Base-by-base conservation (phyloP, 495 filamentous ascomycete genomes). In the Aspergillus cristatus region DNA sequence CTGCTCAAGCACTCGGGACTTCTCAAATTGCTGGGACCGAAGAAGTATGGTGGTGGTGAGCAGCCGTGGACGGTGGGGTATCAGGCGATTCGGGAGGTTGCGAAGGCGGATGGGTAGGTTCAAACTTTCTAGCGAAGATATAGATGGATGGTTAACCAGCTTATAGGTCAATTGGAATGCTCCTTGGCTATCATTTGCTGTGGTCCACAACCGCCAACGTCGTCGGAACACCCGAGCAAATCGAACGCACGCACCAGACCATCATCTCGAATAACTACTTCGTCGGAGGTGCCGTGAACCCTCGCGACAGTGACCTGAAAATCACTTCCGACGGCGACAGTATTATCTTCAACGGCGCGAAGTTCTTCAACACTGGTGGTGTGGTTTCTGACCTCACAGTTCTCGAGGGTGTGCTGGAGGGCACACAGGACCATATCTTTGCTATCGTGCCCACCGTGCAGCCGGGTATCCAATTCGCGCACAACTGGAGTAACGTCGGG, bases 401-500 rank as follows among this genome's bases (percentile, higher is more conserved):
- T 0, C 65, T 80, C 2, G 76, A 80, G 47, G 76, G 76, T 22
- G 68, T 74, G 2, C 53, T 67, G 8, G 66, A 71, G 20, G 67
- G 58, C 12, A 74, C 74, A 1, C 67, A 72, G 6, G 55, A 65
- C 22, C 75, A 79, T 43, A 76, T 79, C 39, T 81, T 78, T 42
- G 68, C 75, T 14, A 41, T 76, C 14, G 72, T 71, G 1, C 51
- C 53, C 1, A 81, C 76, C 1, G 35, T 40, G 4, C 71, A 81
- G 45, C 49, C 60, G 0, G 74, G 72, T 4, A 74, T 81, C 28
- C 43, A 60, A 11, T 79, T 79, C 46, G 50, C 57, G 10, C 66
- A 78, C 40, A 74, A 81, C 55, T 81, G 75, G 76, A 57, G 78
- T 47, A 77, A 74, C 41, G 61, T 79, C 38, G 75, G 76, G 3